These are phyloP conservation scores for Dioscorea alata DNA, from an alignment of 106 monocot genomes.

Conservation along the genomic window DNA sequence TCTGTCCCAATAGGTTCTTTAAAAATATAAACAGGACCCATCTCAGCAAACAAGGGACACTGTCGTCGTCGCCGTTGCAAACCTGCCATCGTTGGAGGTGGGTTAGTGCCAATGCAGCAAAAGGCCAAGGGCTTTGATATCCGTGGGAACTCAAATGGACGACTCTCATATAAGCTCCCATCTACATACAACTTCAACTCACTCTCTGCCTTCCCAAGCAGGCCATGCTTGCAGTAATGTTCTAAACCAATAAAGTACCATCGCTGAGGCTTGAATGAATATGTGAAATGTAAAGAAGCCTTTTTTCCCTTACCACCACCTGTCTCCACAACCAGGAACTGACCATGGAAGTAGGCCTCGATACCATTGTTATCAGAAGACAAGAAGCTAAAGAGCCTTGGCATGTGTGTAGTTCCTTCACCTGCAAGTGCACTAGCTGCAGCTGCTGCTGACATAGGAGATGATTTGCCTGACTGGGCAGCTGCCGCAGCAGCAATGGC, in stretches of 20 bases:
- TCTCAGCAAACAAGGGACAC: slow-evolving; percentile 92
- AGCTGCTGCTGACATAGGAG: slow-evolving; percentile 89
- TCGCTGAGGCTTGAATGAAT: slow-evolving; percentile 72
- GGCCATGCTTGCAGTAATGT: slow-evolving; percentile 73
- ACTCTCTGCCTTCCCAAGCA: slow-evolving; percentile 85
- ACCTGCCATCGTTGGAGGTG: slow-evolving; percentile 82
- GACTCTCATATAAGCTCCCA: slow-evolving; percentile 80
- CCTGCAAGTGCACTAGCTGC: slow-evolving; percentile 88
- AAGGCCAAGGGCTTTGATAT: slow-evolving; percentile 85
- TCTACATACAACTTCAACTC: slow-evolving; percentile 88
- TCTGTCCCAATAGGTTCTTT: slow-evolving; percentile 89
- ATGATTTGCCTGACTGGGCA: slow-evolving; percentile 70
- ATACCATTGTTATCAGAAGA: slow-evolving; percentile 83
- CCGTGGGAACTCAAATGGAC: slow-evolving; percentile 76
- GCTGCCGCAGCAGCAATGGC: slow-evolving; percentile 78
- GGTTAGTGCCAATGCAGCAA: slow-evolving; percentile 94
- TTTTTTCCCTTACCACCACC: slow-evolving; percentile 82
- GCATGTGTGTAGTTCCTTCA: slow-evolving; percentile 82
- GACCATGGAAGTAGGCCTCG: slow-evolving; percentile 96
- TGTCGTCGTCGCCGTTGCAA: slow-evolving; percentile 67
- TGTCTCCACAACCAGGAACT: slow-evolving; percentile 90
- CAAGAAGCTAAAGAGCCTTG: slow-evolving; percentile 89
- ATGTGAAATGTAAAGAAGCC: slow-evolving; percentile 72
- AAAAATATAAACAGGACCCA: slow-evolving; percentile 95
- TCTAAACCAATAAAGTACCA: slow-evolving; percentile 97